Conservation (phyloP, 805 yeast species). For the Clavispora santaluciae region DNA sequence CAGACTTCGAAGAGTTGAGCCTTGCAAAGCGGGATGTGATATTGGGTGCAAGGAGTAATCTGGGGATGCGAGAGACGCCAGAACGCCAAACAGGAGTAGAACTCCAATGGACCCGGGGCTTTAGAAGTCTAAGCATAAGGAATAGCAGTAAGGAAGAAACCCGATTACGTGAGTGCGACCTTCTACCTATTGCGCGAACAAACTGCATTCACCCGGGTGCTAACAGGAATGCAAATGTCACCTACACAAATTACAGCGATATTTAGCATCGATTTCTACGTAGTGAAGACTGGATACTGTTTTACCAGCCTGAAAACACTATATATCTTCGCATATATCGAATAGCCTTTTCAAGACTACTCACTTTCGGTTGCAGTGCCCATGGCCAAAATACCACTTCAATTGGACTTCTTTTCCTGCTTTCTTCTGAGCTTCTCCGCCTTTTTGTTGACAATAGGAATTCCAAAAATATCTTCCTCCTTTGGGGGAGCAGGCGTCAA, state of each 20-base stretch:
- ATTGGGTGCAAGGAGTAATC: neutral
- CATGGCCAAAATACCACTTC: too few species aligned
- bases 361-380: too few species aligned
- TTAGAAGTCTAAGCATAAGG: neutral
- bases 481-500: slow-evolving; percentile 5
- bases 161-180: too few species aligned
- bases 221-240: too few species aligned
- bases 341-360: too few species aligned
- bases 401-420: slow-evolving; percentile 1
- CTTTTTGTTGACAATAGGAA: slow-evolving; percentile 14
- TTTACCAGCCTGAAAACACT: too few species aligned
- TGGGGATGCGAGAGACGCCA: neutral
- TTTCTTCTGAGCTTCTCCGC: slow-evolving; percentile 14
- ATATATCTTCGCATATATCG: too few species aligned
- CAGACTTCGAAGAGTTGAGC: neutral
- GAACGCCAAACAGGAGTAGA: neutral
- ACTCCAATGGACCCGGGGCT: neutral
- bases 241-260: too few species aligned
- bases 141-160: neutral
- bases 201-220: too few species aligned
- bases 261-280: too few species aligned
- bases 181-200: too few species aligned
- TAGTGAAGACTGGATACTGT: too few species aligned
- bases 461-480: slow-evolving; percentile 12
- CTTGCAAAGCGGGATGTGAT: neutral